A percentile compares a stretch with the other conserved stretches of the same genome.
Evolutionary conservation across 1,284 basidiomycete species (phyloP).

Genomic region (Porodaedalea pini): DNA sequence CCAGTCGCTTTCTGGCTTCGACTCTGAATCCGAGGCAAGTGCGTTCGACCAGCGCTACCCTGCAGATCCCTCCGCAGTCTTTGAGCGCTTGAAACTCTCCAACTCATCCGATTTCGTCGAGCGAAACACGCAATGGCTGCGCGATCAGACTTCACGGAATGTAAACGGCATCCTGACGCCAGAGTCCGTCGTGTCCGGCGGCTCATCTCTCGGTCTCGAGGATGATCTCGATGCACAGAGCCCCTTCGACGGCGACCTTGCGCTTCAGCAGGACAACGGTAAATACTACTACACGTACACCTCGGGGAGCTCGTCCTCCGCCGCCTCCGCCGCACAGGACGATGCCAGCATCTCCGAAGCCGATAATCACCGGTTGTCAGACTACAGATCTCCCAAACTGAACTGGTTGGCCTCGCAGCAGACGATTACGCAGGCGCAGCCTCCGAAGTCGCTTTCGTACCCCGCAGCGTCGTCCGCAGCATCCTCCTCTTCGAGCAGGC

Average conservation of each 20-base stretch:
- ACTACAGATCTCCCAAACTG: conserved; percentile 53
- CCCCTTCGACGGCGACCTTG: conserved; percentile 50
- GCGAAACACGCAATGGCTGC: conserved; percentile 75
- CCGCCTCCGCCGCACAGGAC: conserved; percentile 34
- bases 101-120: conserved; percentile 52
- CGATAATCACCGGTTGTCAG: conserved; percentile 24
- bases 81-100: conserved; percentile 53
- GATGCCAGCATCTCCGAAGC: conserved; percentile 29
- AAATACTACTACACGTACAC: conserved; percentile 77
- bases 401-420: conserved; percentile 56
- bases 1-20: conserved; percentile 16
- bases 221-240: conserved; percentile 19
- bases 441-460: conserved; percentile 17
- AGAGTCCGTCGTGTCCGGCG: conserved; percentile 47
- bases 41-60: conserved; percentile 8
- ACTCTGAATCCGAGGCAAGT: conserved; percentile 22
- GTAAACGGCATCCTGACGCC: conserved; percentile 28
- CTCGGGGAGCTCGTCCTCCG: conserved; percentile 47
- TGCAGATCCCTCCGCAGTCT: conserved; percentile 46
- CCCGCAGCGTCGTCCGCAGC: conserved; percentile 17
- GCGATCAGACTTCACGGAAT: conserved; percentile 72
- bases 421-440: conserved; percentile 16
- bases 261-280: conserved; percentile 57
- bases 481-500: conserved; percentile 23
- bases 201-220: conserved; percentile 34